These are phyloP conservation scores for Escovopsis sp. DNA, from an alignment of 2,329 filamentous ascomycete genomes.

Conservation along the genomic window DNA sequence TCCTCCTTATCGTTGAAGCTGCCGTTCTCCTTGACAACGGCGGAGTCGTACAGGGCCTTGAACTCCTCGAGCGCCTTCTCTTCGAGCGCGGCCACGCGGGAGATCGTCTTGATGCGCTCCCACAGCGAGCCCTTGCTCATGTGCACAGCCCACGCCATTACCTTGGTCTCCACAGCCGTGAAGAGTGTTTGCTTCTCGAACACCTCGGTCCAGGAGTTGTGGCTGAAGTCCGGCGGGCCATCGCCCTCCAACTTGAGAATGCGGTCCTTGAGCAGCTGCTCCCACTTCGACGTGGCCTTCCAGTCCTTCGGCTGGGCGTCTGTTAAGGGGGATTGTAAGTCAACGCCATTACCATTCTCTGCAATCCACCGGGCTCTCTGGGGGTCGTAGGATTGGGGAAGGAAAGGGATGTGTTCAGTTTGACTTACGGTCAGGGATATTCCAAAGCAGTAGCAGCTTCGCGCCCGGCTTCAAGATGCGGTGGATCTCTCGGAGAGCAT, in stretches of 20 bases:
- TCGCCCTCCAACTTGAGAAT: constrained; percentile 37
- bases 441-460: constrained; percentile 56
- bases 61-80: constrained; percentile 33
- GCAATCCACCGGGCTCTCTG: too few species aligned
- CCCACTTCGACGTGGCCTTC: constrained; percentile 43
- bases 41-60: constrained; percentile 35
- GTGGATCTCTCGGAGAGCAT: constrained; percentile 49
- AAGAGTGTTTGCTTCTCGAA: constrained; percentile 50
- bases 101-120: constrained; percentile 49
- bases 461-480: constrained; percentile 46
- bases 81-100: constrained; percentile 47
- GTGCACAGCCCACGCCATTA: constrained; percentile 41
- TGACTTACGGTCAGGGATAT: constrained; percentile 51
- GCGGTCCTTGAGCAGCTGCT: constrained; percentile 43
- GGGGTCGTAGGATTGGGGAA: too few species aligned
- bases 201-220: constrained; percentile 45
- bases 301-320: constrained; percentile 48
- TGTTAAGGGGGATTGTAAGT: too few species aligned
- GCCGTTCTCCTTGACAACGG: constrained; percentile 35
- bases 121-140: constrained; percentile 44
- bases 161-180: constrained; percentile 41
- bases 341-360: too few species aligned
- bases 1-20: constrained; percentile 45
- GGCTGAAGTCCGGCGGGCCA: constrained; percentile 47
- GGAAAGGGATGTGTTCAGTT: background rate